A percentile compares a stretch with the other conserved stretches of the same genome.
Conservation (phyloP, 148 eudicot species). For the Rhododendron molle region DNA sequence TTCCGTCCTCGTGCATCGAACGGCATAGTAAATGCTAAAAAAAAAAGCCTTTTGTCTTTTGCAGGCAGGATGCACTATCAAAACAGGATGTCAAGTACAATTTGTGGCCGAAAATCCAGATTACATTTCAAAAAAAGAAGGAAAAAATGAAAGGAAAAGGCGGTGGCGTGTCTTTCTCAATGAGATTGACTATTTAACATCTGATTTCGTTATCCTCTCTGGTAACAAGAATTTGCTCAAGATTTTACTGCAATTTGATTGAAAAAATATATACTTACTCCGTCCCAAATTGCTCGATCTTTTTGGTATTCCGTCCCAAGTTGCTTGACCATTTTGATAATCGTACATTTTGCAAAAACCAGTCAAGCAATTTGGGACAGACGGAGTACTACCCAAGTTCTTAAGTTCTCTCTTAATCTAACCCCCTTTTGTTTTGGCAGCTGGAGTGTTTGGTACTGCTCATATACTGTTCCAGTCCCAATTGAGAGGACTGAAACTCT, state of each 20-base stretch:
- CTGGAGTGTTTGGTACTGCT: conserved; percentile 36
- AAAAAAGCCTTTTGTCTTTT: too few relatives aligned
- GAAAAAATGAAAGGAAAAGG: background rate
- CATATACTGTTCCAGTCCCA: conserved; percentile 26
- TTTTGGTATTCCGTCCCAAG: too few relatives aligned
- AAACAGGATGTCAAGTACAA: conserved; percentile 34
- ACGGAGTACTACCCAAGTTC: background rate
- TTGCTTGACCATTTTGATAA: too few relatives aligned
- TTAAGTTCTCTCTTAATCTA: background rate
- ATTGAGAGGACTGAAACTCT: conserved; percentile 26
- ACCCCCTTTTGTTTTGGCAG: conserved; percentile 8
- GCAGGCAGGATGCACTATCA: conserved; percentile 31
- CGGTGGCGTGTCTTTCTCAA: conserved; percentile 24
- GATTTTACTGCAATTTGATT: background rate
- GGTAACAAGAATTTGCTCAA: conserved; percentile 2
- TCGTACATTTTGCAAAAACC: too few relatives aligned
- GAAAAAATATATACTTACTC: too few relatives aligned
- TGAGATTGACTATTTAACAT: conserved; percentile 25
- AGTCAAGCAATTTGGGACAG: too few relatives aligned
- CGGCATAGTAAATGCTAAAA: too few relatives aligned
- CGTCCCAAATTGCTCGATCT: too few relatives aligned
- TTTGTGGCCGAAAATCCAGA: conserved; percentile 25
- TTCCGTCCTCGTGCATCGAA: too few relatives aligned
- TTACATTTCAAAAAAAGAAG: background rate
- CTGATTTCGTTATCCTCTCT: conserved; percentile 36